These are phyloP conservation scores for Amoeboradix gromovi DNA, from an alignment of 371 early-diverging fungal genomes.

Conservation along the genomic window DNA sequence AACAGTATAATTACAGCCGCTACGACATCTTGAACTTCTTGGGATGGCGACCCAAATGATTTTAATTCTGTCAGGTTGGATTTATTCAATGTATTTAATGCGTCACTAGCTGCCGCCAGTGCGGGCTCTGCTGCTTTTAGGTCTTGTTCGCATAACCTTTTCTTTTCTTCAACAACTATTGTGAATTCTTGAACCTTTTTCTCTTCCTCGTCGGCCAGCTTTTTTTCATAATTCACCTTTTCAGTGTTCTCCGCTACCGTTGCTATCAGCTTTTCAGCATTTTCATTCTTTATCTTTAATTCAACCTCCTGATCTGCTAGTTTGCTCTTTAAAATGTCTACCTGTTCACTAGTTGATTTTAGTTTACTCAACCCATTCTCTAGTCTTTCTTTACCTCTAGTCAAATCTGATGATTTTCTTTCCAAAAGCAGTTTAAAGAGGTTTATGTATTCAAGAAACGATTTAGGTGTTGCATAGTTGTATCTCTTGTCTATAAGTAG, in stretches of 20 bases:
- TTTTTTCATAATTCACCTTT: conserved; percentile 31
- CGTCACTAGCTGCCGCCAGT: conserved; percentile 20
- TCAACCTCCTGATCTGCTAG: conserved; percentile 29
- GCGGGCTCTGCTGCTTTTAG: conserved; percentile 28
- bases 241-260: conserved; percentile 26
- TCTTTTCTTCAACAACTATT: conserved; percentile 24
- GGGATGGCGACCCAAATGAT: conserved; percentile 27
- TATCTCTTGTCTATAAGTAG: conserved; percentile 25
- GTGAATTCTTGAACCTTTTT: conserved; percentile 23
- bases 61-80: conserved; percentile 31
- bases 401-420: conserved; percentile 18
- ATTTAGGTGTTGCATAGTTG: conserved; percentile 32
- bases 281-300: conserved; percentile 26
- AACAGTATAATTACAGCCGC: conserved; percentile 29
- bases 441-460: conserved; percentile 22
- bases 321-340: conserved; percentile 27
- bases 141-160: conserved; percentile 19
- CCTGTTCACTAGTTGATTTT: conserved; percentile 23
- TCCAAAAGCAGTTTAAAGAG: conserved; percentile 29
- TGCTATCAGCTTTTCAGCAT: conserved; percentile 24
- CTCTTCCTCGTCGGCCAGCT: conserved; percentile 30
- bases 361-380: conserved; percentile 30
- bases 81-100: conserved; percentile 28
- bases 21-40: conserved; percentile 20
- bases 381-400: conserved; percentile 24